These are phyloP conservation scores for Leishmania turanica DNA, from an alignment of 208 protist species.

Conservation along the genomic window DNA sequence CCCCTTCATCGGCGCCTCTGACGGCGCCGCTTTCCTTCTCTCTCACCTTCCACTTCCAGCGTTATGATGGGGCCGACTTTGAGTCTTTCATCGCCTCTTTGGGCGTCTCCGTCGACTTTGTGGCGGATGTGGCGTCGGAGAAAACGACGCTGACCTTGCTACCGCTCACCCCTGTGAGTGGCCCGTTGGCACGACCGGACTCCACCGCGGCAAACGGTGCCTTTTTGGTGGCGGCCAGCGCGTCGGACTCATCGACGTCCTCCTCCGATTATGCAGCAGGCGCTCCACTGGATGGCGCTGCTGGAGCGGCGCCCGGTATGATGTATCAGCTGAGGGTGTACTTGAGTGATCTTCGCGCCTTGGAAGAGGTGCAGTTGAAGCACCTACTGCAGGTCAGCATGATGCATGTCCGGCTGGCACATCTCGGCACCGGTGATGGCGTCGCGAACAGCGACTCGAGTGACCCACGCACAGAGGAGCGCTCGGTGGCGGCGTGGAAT, in stretches of 20 bases:
- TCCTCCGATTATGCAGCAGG: background rate
- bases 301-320: background rate
- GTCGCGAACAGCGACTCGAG: slow-evolving; percentile 1
- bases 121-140: slow-evolving; percentile 54
- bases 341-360: slow-evolving; percentile 9
- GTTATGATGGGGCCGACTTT: background rate
- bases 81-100: background rate
- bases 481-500: slow-evolving; percentile 14
- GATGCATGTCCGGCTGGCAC: slow-evolving; percentile 33
- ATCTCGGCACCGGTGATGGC: background rate
- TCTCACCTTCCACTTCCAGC: background rate
- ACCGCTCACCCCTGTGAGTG: background rate
- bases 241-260: background rate
- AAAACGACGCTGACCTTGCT: slow-evolving; percentile 11
- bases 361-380: slow-evolving; percentile 37
- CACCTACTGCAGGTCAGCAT: slow-evolving; percentile 64
- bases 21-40: slow-evolving; percentile 9
- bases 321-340: slow-evolving; percentile 12
- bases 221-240: background rate
- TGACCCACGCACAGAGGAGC: background rate
- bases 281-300: background rate
- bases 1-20: slow-evolving; percentile 4
- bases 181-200: background rate
- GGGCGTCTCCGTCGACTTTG: slow-evolving; percentile 31
- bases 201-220: background rate